phyloP scores from a whole-genome alignment of 768 basidiomycete species.

The Termitomyces sp. region DNA sequence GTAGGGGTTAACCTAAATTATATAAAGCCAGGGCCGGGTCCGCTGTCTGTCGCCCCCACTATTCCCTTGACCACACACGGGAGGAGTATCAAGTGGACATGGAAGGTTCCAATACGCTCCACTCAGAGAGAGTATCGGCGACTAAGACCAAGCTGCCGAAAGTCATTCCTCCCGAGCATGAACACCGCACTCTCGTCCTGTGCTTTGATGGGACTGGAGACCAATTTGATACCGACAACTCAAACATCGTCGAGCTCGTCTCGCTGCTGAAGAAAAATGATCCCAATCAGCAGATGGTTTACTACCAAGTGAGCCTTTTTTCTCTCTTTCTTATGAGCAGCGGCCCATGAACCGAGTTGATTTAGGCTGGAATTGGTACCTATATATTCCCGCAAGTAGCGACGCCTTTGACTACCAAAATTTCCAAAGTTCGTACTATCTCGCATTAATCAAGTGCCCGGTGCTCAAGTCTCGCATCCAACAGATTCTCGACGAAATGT shows the following conservation, averaged over 20 bases:
- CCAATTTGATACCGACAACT: constrained; percentile 47
- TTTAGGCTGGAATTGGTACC: constrained; percentile 47
- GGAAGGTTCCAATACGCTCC: not conserved
- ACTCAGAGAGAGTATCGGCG: constrained; percentile 4
- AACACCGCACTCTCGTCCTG: constrained; percentile 38
- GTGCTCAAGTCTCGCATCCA: not conserved
- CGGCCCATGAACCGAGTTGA: not conserved
- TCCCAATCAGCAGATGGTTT: constrained; percentile 45
- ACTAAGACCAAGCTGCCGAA: constrained; percentile 14
- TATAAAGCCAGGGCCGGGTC: too few relatives aligned
- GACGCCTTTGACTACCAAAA: constrained; percentile 26
- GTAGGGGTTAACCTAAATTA: too few relatives aligned
- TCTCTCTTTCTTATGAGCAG: not conserved
- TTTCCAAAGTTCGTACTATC: constrained; percentile 30
- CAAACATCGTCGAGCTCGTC: constrained; percentile 48
- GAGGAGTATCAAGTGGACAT: too few relatives aligned
- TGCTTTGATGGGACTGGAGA: constrained; percentile 57
- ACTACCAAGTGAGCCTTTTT: constrained; percentile 39
- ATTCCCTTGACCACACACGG: too few relatives aligned
- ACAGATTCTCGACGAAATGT: constrained; percentile 40
- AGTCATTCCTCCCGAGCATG: constrained; percentile 35
- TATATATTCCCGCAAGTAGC: constrained; percentile 35
- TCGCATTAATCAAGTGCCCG: not conserved
- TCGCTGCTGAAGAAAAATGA: constrained; percentile 49
- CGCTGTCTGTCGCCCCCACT: too few relatives aligned